A percentile compares a stretch with the other conserved stretches of the same genome.
These are phyloP conservation scores for Suillus paluster DNA, from an alignment of 768 basidiomycete species.

Conservation along the genomic window DNA sequence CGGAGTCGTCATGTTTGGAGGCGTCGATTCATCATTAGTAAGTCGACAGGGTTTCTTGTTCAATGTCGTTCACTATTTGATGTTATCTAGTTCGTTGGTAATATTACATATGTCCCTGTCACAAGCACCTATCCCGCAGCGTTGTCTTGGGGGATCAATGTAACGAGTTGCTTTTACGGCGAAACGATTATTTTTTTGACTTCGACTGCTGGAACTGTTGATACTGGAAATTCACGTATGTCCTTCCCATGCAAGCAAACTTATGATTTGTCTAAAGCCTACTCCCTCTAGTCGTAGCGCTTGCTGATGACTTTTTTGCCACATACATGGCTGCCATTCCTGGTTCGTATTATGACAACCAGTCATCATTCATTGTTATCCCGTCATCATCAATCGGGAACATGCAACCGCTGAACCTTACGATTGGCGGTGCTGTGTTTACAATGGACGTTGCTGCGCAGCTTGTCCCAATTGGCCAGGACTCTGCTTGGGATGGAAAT, in stretches of 20 bases:
- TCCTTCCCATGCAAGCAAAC: not conserved
- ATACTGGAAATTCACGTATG: not conserved
- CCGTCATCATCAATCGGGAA: constrained; percentile 3
- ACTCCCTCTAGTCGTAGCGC: not conserved
- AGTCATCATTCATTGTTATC: not conserved
- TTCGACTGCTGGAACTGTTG: not conserved
- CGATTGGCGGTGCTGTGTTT: constrained; percentile 2
- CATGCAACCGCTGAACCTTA: constrained; percentile 1
- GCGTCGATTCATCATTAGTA: not conserved
- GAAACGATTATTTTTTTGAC: not conserved
- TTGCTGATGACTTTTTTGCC: constrained; percentile 2
- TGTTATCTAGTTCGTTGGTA: not conserved
- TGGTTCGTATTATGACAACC: constrained; percentile 2
- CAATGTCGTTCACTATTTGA: not conserved
- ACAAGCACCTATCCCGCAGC: not conserved
- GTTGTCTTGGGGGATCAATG: not conserved
- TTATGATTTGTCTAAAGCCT: not conserved
- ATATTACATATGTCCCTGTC: not conserved
- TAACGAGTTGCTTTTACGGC: not conserved
- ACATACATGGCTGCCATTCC: constrained; percentile 12
- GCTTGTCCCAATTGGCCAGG: constrained; percentile 2
- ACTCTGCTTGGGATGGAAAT: not conserved
- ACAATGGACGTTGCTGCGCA: constrained; percentile 9
- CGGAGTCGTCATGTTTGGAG: not conserved
- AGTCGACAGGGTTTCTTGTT: not conserved